Base-by-base conservation (phyloP, 495 filamentous ascomycete genomes). In the Xylaria palmicola region DNA sequence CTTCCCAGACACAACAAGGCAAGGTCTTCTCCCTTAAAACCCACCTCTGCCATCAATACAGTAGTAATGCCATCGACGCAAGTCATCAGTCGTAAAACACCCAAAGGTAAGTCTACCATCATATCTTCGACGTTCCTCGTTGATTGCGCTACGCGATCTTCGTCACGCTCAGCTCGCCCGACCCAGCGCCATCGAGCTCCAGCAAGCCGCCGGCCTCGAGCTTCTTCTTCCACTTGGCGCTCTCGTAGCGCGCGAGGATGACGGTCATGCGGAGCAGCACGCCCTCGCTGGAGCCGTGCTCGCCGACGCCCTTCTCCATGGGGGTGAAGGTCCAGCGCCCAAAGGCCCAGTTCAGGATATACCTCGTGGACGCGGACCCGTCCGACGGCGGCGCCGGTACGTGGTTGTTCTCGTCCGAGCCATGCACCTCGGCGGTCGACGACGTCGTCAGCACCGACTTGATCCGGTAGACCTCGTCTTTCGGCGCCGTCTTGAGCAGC, bases 321-420 rank as follows among this genome's bases (percentile, higher is more conserved):
- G 80, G 79, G 6, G 92, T 93, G 67, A 90, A 93, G 2, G 85
- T 96, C 94, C 94, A 97, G 17, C 94, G 82, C 6, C 92, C 93
- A 75, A 98, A 98, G 0, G 94, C 95, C 94, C 94, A 98, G 71
- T 98, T 98, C 44, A 98, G 80, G 47, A 97, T 95, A 69, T 92
- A 96, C 60, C 85, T 67, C 20, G 60, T 64, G 22, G 30, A 50
- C 32, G 54, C 39, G 10, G 59, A 34, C 15, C 56, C 66, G 15
- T 40, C 63, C 45, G 41, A 22, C 10, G 54, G 49, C 22, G 41
- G 19, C 2, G 54, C 34, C 7, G 47, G 26, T 30, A 30, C 36
- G 7, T 34, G 9, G 1, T 62, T 62, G 8, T 83, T 81, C 41
- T 82, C 84, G 52, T 86, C 82, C 17, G 86, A 90, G 39, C 85